Evolutionary conservation across 2,329 filamentous ascomycete genomes (phyloP).

Genomic region (Colletotrichum higginsianum): DNA sequence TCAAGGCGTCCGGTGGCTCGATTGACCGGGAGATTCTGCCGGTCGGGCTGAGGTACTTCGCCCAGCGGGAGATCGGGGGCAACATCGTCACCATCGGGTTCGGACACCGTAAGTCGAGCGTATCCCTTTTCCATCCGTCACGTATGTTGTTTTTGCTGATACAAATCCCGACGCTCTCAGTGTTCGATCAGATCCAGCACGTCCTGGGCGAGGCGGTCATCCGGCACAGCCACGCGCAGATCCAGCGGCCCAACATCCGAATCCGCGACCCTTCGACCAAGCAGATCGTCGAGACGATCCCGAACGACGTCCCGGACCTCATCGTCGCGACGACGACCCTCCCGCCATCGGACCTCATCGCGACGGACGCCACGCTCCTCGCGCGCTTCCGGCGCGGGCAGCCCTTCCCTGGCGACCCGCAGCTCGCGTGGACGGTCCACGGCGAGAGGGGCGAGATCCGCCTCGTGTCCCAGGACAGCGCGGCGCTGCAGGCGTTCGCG

Average conservation of each 20-base stretch:
- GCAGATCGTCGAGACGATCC: constrained; percentile 20
- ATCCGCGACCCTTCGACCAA: constrained; percentile 15
- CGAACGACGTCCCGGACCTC: constrained; percentile 47
- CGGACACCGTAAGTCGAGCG: constrained; percentile 49
- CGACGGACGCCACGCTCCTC: constrained; percentile 57
- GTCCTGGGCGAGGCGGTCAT: constrained; percentile 23
- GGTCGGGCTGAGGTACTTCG: constrained; percentile 61
- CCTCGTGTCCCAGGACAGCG: constrained; percentile 24
- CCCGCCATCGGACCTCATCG: constrained; percentile 43
- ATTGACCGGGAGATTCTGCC: constrained; percentile 55
- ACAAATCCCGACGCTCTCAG: not conserved
- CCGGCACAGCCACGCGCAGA: constrained; percentile 50
- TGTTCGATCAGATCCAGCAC: constrained; percentile 27
- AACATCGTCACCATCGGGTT: constrained; percentile 60
- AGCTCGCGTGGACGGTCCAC: constrained; percentile 64
- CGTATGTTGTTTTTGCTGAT: not conserved
- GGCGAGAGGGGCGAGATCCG: constrained; percentile 66
- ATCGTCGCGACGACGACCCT: constrained; percentile 56
- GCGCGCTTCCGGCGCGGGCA: constrained; percentile 64
- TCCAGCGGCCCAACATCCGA: constrained; percentile 43
- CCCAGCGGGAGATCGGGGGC: constrained; percentile 62
- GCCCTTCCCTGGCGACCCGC: constrained; percentile 62
- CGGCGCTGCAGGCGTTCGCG: constrained; percentile 47
- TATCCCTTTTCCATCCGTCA: too few relatives aligned
- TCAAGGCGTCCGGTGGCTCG: constrained; percentile 49